phyloP scores from a whole-genome alignment of 176 grass and related monocot species.

The Ananas comosus region DNA sequence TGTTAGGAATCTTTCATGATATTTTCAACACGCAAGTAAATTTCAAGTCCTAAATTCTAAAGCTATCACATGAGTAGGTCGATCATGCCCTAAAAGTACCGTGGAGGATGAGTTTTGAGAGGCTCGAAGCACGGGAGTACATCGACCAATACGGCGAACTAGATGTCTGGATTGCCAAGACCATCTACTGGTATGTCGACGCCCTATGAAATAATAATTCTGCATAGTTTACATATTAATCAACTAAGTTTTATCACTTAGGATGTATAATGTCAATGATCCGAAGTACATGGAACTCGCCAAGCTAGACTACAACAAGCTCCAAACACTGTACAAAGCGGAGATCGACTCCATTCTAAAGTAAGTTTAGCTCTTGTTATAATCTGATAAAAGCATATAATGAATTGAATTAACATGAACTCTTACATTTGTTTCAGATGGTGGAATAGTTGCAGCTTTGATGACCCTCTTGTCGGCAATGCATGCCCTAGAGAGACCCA shows the following conservation, averaged over 20 bases:
- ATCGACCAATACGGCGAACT: conserved; percentile 21
- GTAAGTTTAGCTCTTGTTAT: conserved; percentile 9
- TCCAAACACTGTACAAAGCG: conserved; percentile 17
- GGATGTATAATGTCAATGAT: conserved; percentile 34
- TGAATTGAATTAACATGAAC: not conserved
- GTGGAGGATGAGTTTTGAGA: conserved; percentile 29
- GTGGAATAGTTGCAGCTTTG: conserved; percentile 24
- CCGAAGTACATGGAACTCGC: conserved; percentile 30
- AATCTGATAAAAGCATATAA: not conserved
- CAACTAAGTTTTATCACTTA: conserved; percentile 3
- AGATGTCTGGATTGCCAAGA: conserved; percentile 35
- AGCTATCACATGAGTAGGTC: conserved; percentile 3
- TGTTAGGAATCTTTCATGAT: not conserved
- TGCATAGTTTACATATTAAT: not conserved
- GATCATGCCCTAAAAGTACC: conserved; percentile 9
- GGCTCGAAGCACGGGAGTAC: conserved; percentile 30
- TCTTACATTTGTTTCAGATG: conserved; percentile 14
- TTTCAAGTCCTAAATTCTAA: not conserved
- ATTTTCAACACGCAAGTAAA: too few species aligned
- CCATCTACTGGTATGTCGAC: conserved; percentile 16
- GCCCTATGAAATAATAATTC: not conserved
- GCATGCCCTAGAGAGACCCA: conserved; percentile 17
- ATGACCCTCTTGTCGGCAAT: not conserved
- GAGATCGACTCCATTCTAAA: conserved; percentile 14
- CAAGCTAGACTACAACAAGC: conserved; percentile 25